A percentile compares a stretch with the other conserved stretches of the same genome.
These are phyloP conservation scores for Nephelium lappaceum DNA, from an alignment of 345 rosid genomes.

Conservation along the genomic window DNA sequence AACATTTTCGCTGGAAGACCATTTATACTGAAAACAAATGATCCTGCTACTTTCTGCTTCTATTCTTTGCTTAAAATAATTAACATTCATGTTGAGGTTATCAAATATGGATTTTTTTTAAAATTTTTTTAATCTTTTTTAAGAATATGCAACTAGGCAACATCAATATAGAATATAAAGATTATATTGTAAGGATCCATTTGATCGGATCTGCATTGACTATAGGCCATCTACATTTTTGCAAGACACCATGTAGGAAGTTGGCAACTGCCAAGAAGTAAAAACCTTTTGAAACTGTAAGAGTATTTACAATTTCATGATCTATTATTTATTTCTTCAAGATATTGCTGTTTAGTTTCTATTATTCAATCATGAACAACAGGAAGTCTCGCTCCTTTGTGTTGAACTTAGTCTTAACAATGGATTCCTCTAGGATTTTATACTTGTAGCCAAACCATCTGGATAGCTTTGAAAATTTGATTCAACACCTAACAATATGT, in stretches of 20 bases:
- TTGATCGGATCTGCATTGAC: slow-evolving; percentile 4
- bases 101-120: too few species aligned
- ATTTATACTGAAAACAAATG: too few species aligned
- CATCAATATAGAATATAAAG: background rate
- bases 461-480: too few species aligned
- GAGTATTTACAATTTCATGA: slow-evolving; percentile 20
- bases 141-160: background rate
- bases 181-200: background rate
- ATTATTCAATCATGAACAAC: too few species aligned
- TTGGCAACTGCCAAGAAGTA: slow-evolving; percentile 73
- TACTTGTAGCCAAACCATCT: too few species aligned
- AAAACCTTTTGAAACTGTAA: slow-evolving; percentile 61
- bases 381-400: too few species aligned
- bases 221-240: slow-evolving; percentile 78
- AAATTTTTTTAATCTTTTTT: too few species aligned
- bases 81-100: too few species aligned
- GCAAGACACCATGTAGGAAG: slow-evolving; percentile 61
- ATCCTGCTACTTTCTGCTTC: background rate
- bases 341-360: background rate
- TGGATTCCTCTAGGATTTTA: too few species aligned
- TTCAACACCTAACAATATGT: too few species aligned
- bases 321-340: slow-evolving; percentile 4
- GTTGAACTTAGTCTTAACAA: too few species aligned
- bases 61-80: background rate
- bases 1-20: too few species aligned